A percentile compares a stretch with the other conserved stretches of the same genome.
Evolutionary conservation across 768 basidiomycete genomes (phyloP).

Genomic region (Pisolithus albus): DNA sequence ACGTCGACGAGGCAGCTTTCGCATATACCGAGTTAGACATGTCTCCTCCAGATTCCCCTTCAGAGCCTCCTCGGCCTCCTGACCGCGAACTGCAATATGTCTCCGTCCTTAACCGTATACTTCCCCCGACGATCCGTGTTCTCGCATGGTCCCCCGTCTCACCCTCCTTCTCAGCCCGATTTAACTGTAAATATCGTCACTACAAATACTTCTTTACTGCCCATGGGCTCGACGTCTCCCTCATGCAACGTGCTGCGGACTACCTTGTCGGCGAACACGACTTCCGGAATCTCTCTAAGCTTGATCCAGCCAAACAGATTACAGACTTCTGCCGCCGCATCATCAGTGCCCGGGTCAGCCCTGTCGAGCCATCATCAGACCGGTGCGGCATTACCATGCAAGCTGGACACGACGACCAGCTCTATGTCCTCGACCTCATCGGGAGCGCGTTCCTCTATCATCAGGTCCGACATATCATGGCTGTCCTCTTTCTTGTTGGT

Average conservation of each 20-base stretch:
- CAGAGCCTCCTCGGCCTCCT: constrained; percentile 15
- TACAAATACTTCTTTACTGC: constrained; percentile 97
- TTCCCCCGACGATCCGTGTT: constrained; percentile 85
- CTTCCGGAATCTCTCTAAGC: constrained; percentile 91
- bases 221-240: constrained; percentile 54
- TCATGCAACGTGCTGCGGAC: constrained; percentile 70
- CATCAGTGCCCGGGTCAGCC: constrained; percentile 55
- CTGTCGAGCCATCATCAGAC: constrained; percentile 21
- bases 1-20: constrained; percentile 7
- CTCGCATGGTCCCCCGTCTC: constrained; percentile 91
- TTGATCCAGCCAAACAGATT: constrained; percentile 90
- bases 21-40: constrained; percentile 31
- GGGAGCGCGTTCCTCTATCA: constrained; percentile 92
- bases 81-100: constrained; percentile 67
- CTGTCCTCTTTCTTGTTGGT: constrained; percentile 83
- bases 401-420: constrained; percentile 15
- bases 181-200: constrained; percentile 79
- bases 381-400: constrained; percentile 11
- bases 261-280: constrained; percentile 84
- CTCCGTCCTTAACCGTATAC: constrained; percentile 73
- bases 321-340: constrained; percentile 69
- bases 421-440: constrained; percentile 73
- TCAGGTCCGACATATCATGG: constrained; percentile 94
- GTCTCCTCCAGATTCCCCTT: constrained; percentile 30
- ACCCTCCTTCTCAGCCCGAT: constrained; percentile 77